These are phyloP conservation scores for Aureobasidium sp. DNA, from an alignment of 2,329 filamentous ascomycete genomes.

Conservation along the genomic window DNA sequence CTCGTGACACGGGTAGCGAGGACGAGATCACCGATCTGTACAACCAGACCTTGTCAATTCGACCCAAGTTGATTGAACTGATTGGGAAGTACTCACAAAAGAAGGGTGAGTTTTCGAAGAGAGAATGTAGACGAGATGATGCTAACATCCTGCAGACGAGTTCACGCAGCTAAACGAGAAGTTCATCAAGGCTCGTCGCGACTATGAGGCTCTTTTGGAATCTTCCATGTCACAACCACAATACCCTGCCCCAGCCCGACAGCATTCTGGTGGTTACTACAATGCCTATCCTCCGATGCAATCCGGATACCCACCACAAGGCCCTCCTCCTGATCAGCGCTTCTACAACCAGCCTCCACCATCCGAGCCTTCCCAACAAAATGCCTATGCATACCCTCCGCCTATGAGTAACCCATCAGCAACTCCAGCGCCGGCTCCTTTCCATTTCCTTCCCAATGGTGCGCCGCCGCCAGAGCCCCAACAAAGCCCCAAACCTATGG, in stretches of 20 bases:
- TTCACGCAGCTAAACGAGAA: slow-evolving; percentile 98
- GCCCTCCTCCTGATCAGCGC: slow-evolving; percentile 22
- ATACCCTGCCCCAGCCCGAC: slow-evolving; percentile 15
- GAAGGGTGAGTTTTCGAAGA: slow-evolving; percentile 60
- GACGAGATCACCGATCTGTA: slow-evolving; percentile 91
- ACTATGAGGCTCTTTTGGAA: slow-evolving; percentile 94
- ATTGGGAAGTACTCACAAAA: slow-evolving; percentile 99
- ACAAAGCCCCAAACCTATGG: slow-evolving; percentile 20
- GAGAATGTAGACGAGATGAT: slow-evolving; percentile 15
- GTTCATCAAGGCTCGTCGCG: slow-evolving; percentile 95
- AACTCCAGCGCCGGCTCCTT: slow-evolving; percentile 23
- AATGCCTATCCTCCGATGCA: slow-evolving; percentile 46
- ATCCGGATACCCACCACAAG: slow-evolving; percentile 28
- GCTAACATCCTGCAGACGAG: slow-evolving; percentile 59
- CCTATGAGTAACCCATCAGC: slow-evolving; percentile 12
- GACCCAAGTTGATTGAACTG: slow-evolving; percentile 93
- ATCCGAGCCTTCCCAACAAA: slow-evolving; percentile 19
- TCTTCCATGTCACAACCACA: slow-evolving; percentile 86
- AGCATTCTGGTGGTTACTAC: slow-evolving; percentile 15
- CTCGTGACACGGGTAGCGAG: slow-evolving; percentile 65
- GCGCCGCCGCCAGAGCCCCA: slow-evolving; percentile 20
- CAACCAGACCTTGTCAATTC: slow-evolving; percentile 86
- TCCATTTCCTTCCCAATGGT: slow-evolving; percentile 32
- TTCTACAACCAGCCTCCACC: slow-evolving; percentile 16
- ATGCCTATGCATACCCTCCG: slow-evolving; percentile 15